A percentile compares a stretch with the other conserved stretches of the same genome.
Evolutionary conservation across 345 rosid genomes (phyloP).

Genomic region (Physaria fendleri): DNA sequence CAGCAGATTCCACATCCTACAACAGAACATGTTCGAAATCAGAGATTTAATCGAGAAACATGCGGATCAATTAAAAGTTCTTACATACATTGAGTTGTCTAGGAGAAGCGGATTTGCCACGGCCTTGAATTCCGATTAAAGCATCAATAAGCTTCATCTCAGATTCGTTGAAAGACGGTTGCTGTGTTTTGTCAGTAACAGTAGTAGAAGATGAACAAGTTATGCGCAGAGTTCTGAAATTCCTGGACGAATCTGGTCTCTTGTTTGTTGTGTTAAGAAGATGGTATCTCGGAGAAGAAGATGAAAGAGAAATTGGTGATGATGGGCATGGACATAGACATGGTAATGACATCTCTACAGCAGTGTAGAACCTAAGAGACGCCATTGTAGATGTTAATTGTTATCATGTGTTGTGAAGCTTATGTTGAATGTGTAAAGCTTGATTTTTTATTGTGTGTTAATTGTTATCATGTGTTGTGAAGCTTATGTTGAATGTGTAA

Average conservation of each 20-base stretch:
- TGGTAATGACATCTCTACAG: slow-evolving; percentile 17
- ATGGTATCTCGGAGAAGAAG: slow-evolving; percentile 12
- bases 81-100: slow-evolving; percentile 56
- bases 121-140: slow-evolving; percentile 88
- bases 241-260: neutral
- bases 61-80: neutral
- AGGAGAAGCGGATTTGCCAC: slow-evolving; percentile 78
- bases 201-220: slow-evolving; percentile 28
- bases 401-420: neutral
- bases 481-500: neutral
- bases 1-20: slow-evolving; percentile 76
- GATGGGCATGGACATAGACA: slow-evolving; percentile 22
- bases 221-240: neutral
- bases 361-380: slow-evolving; percentile 16
- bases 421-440: neutral
- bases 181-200: slow-evolving; percentile 28
- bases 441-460: slow-evolving; percentile 21
- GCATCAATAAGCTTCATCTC: slow-evolving; percentile 74
- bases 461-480: neutral
- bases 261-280: neutral
- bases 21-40: neutral
- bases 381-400: slow-evolving; percentile 21
- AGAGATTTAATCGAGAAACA: neutral
- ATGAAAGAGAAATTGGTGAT: slow-evolving; percentile 10
- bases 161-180: slow-evolving; percentile 45